Evolutionary conservation across 768 basidiomycete genomes (phyloP), one percentile per base, ranked within the genome.

Genomic region (Leccinum boreale): DNA sequence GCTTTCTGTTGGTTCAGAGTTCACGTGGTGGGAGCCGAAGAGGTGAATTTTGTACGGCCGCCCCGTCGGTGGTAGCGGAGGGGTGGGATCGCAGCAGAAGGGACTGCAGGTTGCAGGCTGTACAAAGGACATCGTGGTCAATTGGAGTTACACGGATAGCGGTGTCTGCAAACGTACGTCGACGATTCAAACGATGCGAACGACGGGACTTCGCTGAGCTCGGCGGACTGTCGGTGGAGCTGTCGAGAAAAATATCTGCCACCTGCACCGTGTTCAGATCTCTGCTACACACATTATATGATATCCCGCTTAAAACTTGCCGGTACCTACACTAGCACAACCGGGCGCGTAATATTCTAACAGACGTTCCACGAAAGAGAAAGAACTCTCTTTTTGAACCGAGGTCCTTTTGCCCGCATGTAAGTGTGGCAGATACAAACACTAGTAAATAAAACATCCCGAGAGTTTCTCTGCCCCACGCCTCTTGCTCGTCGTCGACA

Each of bases 11-110:
- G 35, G 21, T 59, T 51, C 19, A 42, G 67, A 14, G 62, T 72
- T 72, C 71, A 72, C 71, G 71, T 73, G 71, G 61, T 73, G 71
- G 63, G 67, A 72, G 65, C 73, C 71, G 73, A 72, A 67, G 60
- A 61, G 59, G 55, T 48, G 62, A 57, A 55, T 54, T 67, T 33
- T 59, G 63, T 48, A 55, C 33, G 50, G 52, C 58, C 19, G 48
- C 55, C 42, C 50, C 55, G 62, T 51, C 53, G 63, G 61, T 58
- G 52, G 66, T 52, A 58, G 69, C 48, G 58, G 64, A 58, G 69
- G 67, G 51, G 29, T 36, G 50, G 35, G 56, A 58, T 47, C 56
- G 45, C 26, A 9, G 5, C 2, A 19, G 21, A 29, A 24, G 47
- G 52, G 55, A 61, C 59, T 47, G 55, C 53, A 55, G 45, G 21